Base-by-base conservation (phyloP, 2,329 filamentous ascomycete genomes). In the Dendryphion nanum region DNA sequence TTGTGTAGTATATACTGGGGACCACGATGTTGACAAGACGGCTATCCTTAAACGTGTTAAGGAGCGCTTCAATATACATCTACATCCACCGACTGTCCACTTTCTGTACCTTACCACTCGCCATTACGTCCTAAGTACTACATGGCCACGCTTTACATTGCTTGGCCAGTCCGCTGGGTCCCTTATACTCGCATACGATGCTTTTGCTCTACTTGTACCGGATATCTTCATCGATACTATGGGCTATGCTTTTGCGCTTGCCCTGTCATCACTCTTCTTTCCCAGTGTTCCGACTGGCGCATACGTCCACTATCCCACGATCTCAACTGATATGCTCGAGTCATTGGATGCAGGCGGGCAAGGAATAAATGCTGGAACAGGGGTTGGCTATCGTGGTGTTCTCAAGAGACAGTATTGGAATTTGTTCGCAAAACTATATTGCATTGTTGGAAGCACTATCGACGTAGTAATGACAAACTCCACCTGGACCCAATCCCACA, bases 381-480 rank as follows among this genome's bases (percentile, higher is more conserved):
- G 89, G 2, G 75, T 73, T 19, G 91, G 91, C 1, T 57, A 76
- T 18, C 82, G 79, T 42, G 91, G 91, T 8, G 61, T 67, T 5
- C 73, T 73, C 34, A 98, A 98, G 72, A 82, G 78, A 52, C 64
- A 75, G 13, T 98, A 98, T 71, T 98, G 93, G 93, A 73, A 82
- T 47, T 58, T 84, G 1, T 98, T 98, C 59, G 90, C 93, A 0
- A 71, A 73, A 30, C 65, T 94, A 2, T 98, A 98, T 69, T 83
- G 85, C 31, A 82, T 79, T 69, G 84, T 94, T 30, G 93, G 93
- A 16, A 79, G 85, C 16, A 83, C 85, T 13, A 80, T 96, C 30
- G 90, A 98, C 59, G 80, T 95, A 0, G 91, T 97, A 50, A 95
- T 97, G 88, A 95, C 93, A 41, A 98, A 98, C 67, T 95, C 89